Evolutionary conservation across 208 protist genomes (phyloP), one percentile per base, ranked within the genome.

Genomic region (Trypanosoma cruzi): DNA sequence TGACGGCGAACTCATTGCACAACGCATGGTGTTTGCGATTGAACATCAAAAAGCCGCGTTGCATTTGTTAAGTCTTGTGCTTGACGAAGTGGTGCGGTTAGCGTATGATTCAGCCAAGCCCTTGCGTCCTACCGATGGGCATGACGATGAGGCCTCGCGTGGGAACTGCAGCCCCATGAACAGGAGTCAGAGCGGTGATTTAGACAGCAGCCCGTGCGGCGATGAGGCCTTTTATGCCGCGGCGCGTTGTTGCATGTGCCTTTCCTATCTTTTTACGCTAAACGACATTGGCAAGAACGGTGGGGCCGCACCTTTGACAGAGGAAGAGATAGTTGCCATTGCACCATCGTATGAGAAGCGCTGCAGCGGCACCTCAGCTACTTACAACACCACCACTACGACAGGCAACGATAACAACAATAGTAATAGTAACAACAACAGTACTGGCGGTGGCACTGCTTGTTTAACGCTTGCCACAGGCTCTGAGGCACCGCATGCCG

Each of bases 21-120:
- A 64, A 36, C 80, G 85, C 22, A 93, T 92, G 87, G 36, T 77
- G 16, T 93, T 92, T 56, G 86, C 82, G 16, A 62, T 96, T 31
- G 83, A 92, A 20, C 85, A 93, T 73, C 66, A 77, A n/a, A 37
- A 79, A 20, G 72, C 71, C 4, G 77, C 79, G 6, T 65, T 84
- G 26, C 87, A 96, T 71, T 46, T 84, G 20, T 56, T 92, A 55
- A 90, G 84, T 54, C 34, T 93, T n/a, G 59, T 91, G 16, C 77
- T 93, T n/a, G 90, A 96, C 62, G 76, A 78, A 31, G 46, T 92
- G 42, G 61, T 93, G 34, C 62, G 29, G 34, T 36, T 88, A 13
- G 89, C 89, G 24, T 84, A 83, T 66, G 78, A 80, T 37, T 65
- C 74, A 8, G 80, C 73, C 5, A 55, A 56, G 24, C 20, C 64